Percentiles rank a stretch among this genome's conserved stretches.
Evolutionary conservation across 2,329 filamentous ascomycete genomes (phyloP).

Genomic region (Pestalotiopsis sp.): DNA sequence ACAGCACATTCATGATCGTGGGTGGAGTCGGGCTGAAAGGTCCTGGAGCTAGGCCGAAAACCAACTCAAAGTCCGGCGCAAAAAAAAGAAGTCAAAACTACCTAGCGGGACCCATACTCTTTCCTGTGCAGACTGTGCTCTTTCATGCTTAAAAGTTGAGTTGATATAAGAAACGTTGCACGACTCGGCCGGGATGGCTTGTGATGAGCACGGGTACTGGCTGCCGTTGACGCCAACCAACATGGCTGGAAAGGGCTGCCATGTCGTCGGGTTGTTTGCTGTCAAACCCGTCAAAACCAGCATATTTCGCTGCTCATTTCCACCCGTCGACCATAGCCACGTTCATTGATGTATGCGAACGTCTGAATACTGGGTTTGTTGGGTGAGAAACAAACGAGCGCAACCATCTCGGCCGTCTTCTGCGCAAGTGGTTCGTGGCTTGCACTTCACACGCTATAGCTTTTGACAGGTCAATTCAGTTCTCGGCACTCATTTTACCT

Average conservation of each 20-base stretch:
- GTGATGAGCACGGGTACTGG: not conserved
- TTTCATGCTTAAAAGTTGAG: not conserved
- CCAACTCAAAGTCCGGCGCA: not conserved
- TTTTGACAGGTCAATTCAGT: not conserved
- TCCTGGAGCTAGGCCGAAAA: conserved; percentile 1
- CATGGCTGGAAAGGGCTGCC: not conserved
- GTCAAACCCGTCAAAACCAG: not conserved
- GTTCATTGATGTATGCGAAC: too few species aligned
- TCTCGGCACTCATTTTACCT: not conserved
- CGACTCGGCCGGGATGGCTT: not conserved
- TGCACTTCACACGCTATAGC: not conserved
- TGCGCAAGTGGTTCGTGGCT: not conserved
- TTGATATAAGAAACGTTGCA: not conserved
- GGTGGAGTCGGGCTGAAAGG: conserved; percentile 6
- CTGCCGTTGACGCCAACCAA: not conserved
- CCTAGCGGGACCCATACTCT: not conserved
- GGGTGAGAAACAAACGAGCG: too few species aligned
- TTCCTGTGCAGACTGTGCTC: not conserved
- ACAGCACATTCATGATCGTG: not conserved
- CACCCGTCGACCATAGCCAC: not conserved
- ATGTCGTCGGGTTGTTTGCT: not conserved
- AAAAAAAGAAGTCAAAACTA: not conserved
- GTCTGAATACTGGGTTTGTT: too few species aligned
- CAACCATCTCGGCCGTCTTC: too few species aligned
- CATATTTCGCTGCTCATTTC: not conserved